Conservation (phyloP, 1,139 yeast species). For the Zygosaccharomyces sapae region DNA sequence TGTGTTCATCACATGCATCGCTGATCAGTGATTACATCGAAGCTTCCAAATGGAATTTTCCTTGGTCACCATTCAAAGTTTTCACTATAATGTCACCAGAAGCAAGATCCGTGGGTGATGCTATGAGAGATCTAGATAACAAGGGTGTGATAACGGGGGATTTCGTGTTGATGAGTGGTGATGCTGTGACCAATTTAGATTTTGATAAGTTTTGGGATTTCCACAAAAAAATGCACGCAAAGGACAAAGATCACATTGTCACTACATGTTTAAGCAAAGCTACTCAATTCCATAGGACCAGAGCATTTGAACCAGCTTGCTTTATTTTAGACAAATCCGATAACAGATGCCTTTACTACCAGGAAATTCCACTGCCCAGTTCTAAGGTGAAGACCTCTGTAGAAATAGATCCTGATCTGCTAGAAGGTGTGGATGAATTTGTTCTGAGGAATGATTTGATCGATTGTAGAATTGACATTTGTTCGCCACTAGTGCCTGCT, state of each 20-base stretch:
- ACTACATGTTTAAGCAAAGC: constrained; percentile 92
- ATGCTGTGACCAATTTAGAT: constrained; percentile 87
- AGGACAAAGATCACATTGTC: constrained; percentile 84
- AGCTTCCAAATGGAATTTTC: constrained; percentile 71
- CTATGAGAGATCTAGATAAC: constrained; percentile 91
- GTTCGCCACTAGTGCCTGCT: constrained; percentile 92
- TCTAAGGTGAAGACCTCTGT: constrained; percentile 50
- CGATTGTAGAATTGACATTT: constrained; percentile 94
- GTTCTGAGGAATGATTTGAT: constrained; percentile 83
- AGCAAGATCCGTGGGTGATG: constrained; percentile 91
- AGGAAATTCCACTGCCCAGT: constrained; percentile 63
- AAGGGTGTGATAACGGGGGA: constrained; percentile 87
- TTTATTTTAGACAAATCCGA: constrained; percentile 73
- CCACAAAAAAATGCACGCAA: constrained; percentile 65
- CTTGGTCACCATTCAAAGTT: constrained; percentile 74
- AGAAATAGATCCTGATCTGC: constrained; percentile 75
- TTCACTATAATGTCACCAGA: constrained; percentile 81
- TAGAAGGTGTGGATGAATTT: constrained; percentile 75
- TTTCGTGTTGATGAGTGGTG: constrained; percentile 86
- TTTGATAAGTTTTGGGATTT: constrained; percentile 66
- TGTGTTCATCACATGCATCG: constrained; percentile 89
- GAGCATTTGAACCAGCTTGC: constrained; percentile 79
- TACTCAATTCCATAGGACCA: constrained; percentile 77
- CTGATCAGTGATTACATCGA: constrained; percentile 79
- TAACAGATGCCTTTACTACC: constrained; percentile 77